A percentile compares a stretch with the other conserved stretches of the same genome.
Conservation (phyloP, 2,329 filamentous ascomycete genomes). For the Sclerotinia borealis region DNA sequence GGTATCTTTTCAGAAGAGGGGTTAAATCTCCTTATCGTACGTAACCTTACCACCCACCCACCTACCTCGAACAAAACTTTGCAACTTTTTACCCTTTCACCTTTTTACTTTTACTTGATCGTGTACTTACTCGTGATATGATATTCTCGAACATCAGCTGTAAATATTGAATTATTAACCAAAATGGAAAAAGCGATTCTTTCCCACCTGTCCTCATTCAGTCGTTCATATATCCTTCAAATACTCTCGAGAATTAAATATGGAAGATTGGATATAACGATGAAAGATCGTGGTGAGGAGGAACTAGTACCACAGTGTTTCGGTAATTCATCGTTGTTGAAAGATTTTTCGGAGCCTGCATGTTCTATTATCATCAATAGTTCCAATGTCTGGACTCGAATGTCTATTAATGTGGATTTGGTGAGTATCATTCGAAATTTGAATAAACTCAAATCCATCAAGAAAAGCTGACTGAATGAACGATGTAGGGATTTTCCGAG, state of each 20-base stretch:
- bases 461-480: not conserved
- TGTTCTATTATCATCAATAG: not conserved
- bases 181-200: not conserved
- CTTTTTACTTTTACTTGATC: too few species aligned
- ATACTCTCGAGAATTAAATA: not conserved
- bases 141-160: too few species aligned
- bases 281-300: not conserved
- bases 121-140: too few species aligned
- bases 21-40: too few species aligned
- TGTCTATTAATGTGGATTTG: slow-evolving; percentile 1
- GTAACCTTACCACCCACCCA: too few species aligned
- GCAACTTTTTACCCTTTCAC: too few species aligned
- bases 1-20: too few species aligned
- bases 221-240: not conserved
- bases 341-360: not conserved
- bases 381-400: not conserved
- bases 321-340: not conserved
- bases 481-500: slow-evolving; percentile 14
- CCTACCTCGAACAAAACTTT: too few species aligned
- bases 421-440: not conserved
- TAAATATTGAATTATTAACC: too few species aligned
- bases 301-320: not conserved
- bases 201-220: not conserved
- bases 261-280: slow-evolving; percentile 2
- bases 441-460: not conserved